Base-by-base conservation (phyloP, 805 yeast genomes). In the Myxozyma lipomycoides region DNA sequence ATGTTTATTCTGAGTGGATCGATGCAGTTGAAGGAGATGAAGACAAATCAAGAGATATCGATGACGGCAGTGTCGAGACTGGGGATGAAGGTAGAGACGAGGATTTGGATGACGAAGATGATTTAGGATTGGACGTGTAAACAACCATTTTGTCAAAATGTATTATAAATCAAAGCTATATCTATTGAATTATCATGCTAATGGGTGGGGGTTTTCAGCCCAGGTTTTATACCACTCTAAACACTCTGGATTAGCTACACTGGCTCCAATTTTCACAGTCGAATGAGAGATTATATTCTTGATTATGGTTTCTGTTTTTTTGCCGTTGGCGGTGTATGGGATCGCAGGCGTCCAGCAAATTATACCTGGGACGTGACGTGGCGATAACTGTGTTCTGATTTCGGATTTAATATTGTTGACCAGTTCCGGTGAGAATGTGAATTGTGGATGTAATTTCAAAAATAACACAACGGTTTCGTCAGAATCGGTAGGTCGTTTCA, bases 1-100 rank as follows among this genome's bases (percentile, higher is more conserved):
- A 91, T 70, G 85, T 91, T 15, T 91, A 91, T 66, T 84, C 95
- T 43, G 98, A 91, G 67, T 91, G 98, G 98, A 88, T 88, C 46
- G 98, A 91, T 73, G 98, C 98, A 1, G 86, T 91, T 70, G 95
- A 85, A 62, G 88, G 62, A 24, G 46, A 46, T 43, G 54, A 45
- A 41, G 77, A 32, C 40, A 49, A 51, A 23, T 40, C 40, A 26
- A 47, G 45, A 9, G 64, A 60, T 22, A 52, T 49, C 6, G 56
- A 24, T 35, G 65, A 60, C 5, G 46, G 18, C 5, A 36, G 40
- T 21, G 32, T 28, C 12, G 46, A 43, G 9, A 52, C 43, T n/a
- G 61, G 53, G 9, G 62, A 55, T n/a, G 64, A 60, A 6, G 68
- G 55, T 23, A 55, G 53, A 58, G 62, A 58, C 12, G 48, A 39